Conservation (phyloP, 257 asterid genomes). For the Ajuga chamaepitys region DNA sequence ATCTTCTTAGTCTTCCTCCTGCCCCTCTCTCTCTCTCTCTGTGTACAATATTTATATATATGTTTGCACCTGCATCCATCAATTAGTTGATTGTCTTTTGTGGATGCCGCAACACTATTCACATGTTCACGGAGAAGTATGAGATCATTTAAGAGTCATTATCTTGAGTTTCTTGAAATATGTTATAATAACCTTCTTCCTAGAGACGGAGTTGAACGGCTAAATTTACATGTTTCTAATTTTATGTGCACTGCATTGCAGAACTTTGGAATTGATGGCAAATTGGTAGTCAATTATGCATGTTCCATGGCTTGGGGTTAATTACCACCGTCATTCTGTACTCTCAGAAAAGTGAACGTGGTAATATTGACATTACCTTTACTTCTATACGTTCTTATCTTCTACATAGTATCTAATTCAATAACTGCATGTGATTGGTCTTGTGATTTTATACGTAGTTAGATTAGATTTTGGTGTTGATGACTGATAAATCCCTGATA, state of each 20-base stretch:
- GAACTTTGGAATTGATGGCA: slow-evolving; percentile 93
- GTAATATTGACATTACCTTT: not conserved
- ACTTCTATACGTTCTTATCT: not conserved
- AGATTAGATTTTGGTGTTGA: not conserved
- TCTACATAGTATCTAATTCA: not conserved
- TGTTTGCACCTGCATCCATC: not conserved
- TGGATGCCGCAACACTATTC: not conserved
- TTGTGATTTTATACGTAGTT: not conserved
- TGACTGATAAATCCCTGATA: not conserved
- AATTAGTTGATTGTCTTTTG: not conserved
- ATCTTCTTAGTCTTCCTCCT: not conserved
- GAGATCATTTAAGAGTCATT: not conserved
- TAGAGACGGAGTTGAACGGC: slow-evolving; percentile 4
- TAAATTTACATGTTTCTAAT: not conserved
- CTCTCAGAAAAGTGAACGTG: slow-evolving; percentile 14
- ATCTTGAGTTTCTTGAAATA: not conserved
- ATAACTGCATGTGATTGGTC: not conserved
- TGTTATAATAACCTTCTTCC: not conserved
- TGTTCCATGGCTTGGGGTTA: slow-evolving; percentile 99
- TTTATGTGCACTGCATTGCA: slow-evolving; percentile 26
- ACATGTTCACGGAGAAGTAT: not conserved
- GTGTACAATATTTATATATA: too few relatives aligned
- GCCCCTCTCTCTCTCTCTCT: not conserved
- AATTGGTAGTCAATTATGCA: slow-evolving; percentile 87
- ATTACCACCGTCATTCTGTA: slow-evolving; percentile 12